Evolutionary conservation across 2,329 filamentous ascomycete genomes (phyloP).

Genomic region (Orbilia ellipsospora): DNA sequence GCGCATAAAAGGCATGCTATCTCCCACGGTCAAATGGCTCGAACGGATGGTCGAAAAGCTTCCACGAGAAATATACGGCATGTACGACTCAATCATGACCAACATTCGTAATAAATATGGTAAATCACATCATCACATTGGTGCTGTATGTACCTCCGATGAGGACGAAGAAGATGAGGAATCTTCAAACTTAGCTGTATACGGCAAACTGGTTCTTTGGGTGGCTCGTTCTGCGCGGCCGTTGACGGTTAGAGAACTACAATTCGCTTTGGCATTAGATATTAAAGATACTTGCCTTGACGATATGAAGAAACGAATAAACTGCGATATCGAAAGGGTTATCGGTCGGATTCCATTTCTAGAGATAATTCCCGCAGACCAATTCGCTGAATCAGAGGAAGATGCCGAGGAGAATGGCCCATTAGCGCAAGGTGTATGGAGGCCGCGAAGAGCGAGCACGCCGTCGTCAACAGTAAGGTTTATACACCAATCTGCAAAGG

Average conservation of each 20-base stretch:
- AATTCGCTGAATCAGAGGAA: neutral
- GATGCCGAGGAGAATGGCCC: neutral
- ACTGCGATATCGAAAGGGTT: conserved; percentile 14
- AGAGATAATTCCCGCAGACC: conserved; percentile 8
- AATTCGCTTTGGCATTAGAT: conserved; percentile 29
- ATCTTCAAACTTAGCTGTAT: conserved; percentile 14
- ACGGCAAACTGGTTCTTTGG: conserved; percentile 18
- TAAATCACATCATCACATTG: neutral
- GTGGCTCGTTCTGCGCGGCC: conserved; percentile 11
- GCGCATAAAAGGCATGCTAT: conserved; percentile 12
- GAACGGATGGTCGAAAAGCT: conserved; percentile 15
- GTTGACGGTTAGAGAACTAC: conserved; percentile 27
- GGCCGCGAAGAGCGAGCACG: conserved; percentile 1
- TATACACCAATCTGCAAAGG: conserved; percentile 34
- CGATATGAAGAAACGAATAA: conserved; percentile 7
- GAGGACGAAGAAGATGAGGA: conserved; percentile 20
- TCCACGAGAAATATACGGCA: conserved; percentile 27
- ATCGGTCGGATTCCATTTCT: conserved; percentile 23
- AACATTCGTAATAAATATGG: conserved; percentile 28
- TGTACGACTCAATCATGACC: conserved; percentile 35
- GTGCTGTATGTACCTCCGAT: neutral
- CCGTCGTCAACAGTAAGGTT: conserved; percentile 23
- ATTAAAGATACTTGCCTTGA: conserved; percentile 14
- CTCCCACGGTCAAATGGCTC: conserved; percentile 18
- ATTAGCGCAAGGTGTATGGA: neutral